Percentiles rank a stretch among this genome's conserved stretches.
phyloP scores from a whole-genome alignment of 2,329 filamentous ascomycete species.

The Talaromyces islandicus region DNA sequence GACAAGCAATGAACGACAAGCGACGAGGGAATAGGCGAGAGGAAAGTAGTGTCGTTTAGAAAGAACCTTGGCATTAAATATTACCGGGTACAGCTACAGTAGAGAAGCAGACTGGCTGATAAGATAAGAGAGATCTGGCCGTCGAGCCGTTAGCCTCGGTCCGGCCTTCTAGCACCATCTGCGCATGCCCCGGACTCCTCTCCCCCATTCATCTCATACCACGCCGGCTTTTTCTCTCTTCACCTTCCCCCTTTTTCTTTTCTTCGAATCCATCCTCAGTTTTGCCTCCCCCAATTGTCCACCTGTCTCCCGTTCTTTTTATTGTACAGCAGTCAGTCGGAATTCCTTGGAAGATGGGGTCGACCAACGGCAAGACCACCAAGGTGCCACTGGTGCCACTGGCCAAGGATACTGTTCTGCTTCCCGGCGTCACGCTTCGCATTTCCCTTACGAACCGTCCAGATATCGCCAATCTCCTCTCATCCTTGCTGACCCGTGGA shows the following conservation, averaged over 20 bases:
- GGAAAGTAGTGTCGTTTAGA: too few species aligned
- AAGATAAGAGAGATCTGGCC: neutral
- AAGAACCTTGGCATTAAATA: too few species aligned
- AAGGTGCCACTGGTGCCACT: slow-evolving; percentile 74
- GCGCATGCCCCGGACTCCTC: neutral
- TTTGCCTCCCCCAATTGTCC: neutral
- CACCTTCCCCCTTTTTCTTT: too few species aligned
- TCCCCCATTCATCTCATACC: neutral
- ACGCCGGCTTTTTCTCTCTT: neutral
- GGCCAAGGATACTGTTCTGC: slow-evolving; percentile 70
- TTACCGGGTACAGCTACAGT: too few species aligned
- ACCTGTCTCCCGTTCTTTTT: neutral
- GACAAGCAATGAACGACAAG: too few species aligned
- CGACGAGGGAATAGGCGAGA: too few species aligned
- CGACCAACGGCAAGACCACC: slow-evolving; percentile 31
- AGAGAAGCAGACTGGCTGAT: neutral
- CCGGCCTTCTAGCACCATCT: slow-evolving; percentile 1
- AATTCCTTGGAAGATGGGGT: slow-evolving; percentile 22
- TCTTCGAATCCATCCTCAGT: neutral
- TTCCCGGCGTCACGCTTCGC: slow-evolving; percentile 79
- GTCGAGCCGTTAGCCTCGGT: neutral
- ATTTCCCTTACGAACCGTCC: slow-evolving; percentile 77
- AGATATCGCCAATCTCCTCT: slow-evolving; percentile 82
- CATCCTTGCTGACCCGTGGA: slow-evolving; percentile 73
- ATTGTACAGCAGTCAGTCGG: neutral